Conservation (phyloP, 148 eudicot species). For the Amaranthus hypochondriacus region DNA sequence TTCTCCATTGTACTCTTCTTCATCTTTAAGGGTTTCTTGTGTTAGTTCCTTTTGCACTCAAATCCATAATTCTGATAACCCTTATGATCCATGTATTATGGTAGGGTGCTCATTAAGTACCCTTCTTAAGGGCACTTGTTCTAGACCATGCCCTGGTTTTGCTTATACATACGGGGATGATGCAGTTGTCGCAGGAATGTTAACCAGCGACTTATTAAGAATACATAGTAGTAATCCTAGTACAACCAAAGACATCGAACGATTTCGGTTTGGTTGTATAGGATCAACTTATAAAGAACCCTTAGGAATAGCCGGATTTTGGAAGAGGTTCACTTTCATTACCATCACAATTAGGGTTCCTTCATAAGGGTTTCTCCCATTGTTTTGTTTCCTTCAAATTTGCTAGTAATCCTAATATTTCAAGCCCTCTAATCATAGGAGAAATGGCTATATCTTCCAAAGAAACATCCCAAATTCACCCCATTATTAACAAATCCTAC, state of each 20-base stretch:
- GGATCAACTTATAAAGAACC: slow-evolving; percentile 49
- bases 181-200: slow-evolving; percentile 27
- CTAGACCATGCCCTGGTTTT: slow-evolving; percentile 60
- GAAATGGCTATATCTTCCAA: slow-evolving; percentile 45
- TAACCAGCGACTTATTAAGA: slow-evolving; percentile 44
- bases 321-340: slow-evolving; percentile 55
- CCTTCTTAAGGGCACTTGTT: slow-evolving; percentile 36
- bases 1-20: slow-evolving; percentile 47
- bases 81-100: slow-evolving; percentile 44
- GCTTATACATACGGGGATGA: slow-evolving; percentile 17
- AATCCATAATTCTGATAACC: slow-evolving; percentile 47
- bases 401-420: slow-evolving; percentile 57
- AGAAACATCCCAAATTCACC: slow-evolving; percentile 45
- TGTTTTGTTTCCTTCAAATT: slow-evolving; percentile 58
- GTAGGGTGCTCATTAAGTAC: slow-evolving; percentile 44
- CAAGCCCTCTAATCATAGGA: slow-evolving; percentile 53
- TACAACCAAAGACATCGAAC: slow-evolving; percentile 27
- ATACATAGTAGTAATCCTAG: slow-evolving; percentile 19
- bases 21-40: slow-evolving; percentile 43
- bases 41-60: slow-evolving; percentile 41
- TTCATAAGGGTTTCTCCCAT: slow-evolving; percentile 55
- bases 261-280: slow-evolving; percentile 53
- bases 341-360: slow-evolving; percentile 60
- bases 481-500: slow-evolving; percentile 45
- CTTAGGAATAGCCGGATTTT: slow-evolving; percentile 58